phyloP scores from a whole-genome alignment of 2,329 filamentous ascomycete species.

The Truncatella angustata region DNA sequence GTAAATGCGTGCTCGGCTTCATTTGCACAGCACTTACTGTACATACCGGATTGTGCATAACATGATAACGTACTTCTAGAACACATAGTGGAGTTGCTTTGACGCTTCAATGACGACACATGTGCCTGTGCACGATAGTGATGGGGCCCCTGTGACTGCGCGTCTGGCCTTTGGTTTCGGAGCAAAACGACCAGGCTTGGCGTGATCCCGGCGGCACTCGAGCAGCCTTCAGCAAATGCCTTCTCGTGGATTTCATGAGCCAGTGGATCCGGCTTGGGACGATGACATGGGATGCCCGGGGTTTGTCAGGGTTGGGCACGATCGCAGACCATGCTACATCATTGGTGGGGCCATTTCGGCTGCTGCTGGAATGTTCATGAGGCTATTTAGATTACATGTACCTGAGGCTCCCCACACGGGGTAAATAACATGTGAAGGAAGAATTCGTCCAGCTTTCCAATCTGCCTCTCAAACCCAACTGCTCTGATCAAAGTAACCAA shows the following conservation, averaged over 20 bases:
- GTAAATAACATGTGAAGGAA: background rate
- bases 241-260: background rate
- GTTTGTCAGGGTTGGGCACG: background rate
- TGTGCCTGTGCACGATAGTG: background rate
- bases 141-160: too few species aligned
- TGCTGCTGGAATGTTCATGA: slow-evolving; percentile 3
- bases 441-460: background rate
- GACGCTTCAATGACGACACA: background rate
- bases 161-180: background rate
- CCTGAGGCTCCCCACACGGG: background rate
- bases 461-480: background rate
- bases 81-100: background rate
- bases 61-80: too few species aligned
- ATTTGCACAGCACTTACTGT: background rate
- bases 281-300: background rate
- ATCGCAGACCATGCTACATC: background rate
- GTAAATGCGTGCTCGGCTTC: background rate
- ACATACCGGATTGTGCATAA: too few species aligned
- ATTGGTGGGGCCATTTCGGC: background rate
- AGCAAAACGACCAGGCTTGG: background rate
- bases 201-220: too few species aligned
- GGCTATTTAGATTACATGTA: background rate
- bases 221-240: too few species aligned
- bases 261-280: background rate
- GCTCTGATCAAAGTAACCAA: background rate